Percentiles rank a stretch among this genome's conserved stretches.
Conservation (phyloP, 257 asterid genomes). For the Eustoma russellianum region DNA sequence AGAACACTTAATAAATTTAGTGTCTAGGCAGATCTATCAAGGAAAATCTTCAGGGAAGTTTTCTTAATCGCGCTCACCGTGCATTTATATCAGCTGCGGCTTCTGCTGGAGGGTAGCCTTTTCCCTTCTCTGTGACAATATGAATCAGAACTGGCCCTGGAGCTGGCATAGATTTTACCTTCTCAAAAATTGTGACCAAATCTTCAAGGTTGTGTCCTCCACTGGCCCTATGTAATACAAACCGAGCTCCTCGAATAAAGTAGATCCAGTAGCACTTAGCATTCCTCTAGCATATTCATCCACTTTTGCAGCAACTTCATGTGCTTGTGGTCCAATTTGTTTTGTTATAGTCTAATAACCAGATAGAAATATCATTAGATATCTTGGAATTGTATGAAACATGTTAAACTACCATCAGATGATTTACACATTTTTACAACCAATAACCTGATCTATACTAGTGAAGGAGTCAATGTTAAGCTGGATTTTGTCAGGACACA, state of each 20-base stretch:
- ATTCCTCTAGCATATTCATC: conserved; percentile 85
- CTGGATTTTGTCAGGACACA: too few relatives aligned
- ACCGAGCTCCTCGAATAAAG: conserved; percentile 74
- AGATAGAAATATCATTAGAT: neutral
- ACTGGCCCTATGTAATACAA: conserved; percentile 75
- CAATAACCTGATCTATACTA: too few relatives aligned
- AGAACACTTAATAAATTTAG: neutral
- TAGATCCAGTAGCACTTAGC: conserved; percentile 65
- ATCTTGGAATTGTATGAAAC: too few relatives aligned
- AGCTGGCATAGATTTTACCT: conserved; percentile 58
- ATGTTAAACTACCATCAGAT: too few relatives aligned
- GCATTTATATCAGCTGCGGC: conserved; percentile 73
- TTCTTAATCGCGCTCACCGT: conserved; percentile 31
- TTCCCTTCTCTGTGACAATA: conserved; percentile 67
- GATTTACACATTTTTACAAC: neutral
- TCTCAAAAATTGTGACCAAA: conserved; percentile 39
- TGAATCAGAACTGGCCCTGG: conserved; percentile 81
- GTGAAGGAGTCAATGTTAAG: too few relatives aligned
- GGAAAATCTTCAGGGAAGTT: neutral
- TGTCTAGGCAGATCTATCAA: too few relatives aligned
- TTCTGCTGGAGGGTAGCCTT: conserved; percentile 74
- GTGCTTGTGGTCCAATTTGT: conserved; percentile 72
- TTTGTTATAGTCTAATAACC: conserved; percentile 43
- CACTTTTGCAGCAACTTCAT: conserved; percentile 69
- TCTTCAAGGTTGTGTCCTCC: conserved; percentile 67